Percentiles rank a stretch among this genome's conserved stretches.
phyloP scores from a whole-genome alignment of 129 eudicot species.

The Flaveria trinervia region DNA sequence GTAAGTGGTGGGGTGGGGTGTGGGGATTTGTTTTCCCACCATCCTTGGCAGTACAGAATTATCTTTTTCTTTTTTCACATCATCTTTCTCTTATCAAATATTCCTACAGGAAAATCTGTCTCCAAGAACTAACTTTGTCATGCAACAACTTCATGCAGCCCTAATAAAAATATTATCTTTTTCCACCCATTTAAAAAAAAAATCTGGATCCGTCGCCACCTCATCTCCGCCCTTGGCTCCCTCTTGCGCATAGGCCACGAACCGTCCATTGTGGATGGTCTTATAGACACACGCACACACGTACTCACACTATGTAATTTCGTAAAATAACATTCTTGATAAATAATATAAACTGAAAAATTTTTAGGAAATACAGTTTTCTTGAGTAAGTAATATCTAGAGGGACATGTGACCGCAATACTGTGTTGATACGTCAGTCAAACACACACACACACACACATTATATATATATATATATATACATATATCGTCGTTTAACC shows the following conservation, averaged over 20 bases:
- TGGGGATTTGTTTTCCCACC: slow-evolving; percentile 15
- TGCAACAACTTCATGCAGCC: slow-evolving; percentile 41
- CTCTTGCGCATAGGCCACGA: no score
- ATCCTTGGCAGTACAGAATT: background rate
- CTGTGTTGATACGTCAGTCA: slow-evolving; percentile 42
- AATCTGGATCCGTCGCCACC: no score
- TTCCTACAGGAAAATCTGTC: slow-evolving; percentile 43
- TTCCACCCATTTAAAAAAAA: no score
- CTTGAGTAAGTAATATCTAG: background rate
- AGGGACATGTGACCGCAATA: slow-evolving; percentile 26
- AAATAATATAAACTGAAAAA: background rate
- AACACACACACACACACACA: background rate
- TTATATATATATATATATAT: background rate
- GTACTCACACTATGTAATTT: no score
- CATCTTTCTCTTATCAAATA: slow-evolving; percentile 22
- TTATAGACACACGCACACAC: no score
- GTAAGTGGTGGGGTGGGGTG: slow-evolving; percentile 14
- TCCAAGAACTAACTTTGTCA: slow-evolving; percentile 37
- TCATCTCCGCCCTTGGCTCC: no score
- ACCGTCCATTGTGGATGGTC: no score
- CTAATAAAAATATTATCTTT: slow-evolving; percentile 14
- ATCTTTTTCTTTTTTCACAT: slow-evolving; percentile 24
- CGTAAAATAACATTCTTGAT: background rate
- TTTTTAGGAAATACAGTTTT: background rate
- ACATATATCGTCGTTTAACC: slow-evolving; percentile 39